Evolutionary conservation across 2,329 filamentous ascomycete species (phyloP).

Genomic region (Trichoderma sp.): DNA sequence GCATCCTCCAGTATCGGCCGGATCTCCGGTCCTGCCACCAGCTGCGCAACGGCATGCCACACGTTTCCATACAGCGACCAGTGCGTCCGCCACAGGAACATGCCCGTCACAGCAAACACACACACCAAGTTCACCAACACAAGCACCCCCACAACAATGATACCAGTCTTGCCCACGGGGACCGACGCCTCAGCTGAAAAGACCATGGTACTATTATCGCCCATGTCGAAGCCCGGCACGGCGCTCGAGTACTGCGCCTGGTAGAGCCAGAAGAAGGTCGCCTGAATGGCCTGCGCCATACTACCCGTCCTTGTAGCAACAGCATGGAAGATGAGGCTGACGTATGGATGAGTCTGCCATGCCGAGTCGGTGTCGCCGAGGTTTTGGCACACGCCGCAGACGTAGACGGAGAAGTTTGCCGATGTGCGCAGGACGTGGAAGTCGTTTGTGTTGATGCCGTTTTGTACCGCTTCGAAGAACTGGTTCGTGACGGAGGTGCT

Average conservation of each 20-base stretch:
- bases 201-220: neutral
- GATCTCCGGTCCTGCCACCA: neutral
- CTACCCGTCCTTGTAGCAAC: neutral
- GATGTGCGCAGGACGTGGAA: neutral
- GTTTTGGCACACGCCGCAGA: neutral
- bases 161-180: neutral
- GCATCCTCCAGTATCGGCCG: neutral
- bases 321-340: neutral
- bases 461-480: neutral
- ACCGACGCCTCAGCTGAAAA: neutral
- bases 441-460: neutral
- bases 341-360: neutral
- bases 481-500: neutral
- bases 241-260: neutral
- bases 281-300: neutral
- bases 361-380: neutral
- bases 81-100: neutral
- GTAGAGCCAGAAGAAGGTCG: neutral
- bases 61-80: neutral
- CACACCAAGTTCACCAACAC: neutral
- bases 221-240: neutral
- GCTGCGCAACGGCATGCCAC: neutral
- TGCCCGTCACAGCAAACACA: neutral
- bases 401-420: neutral
- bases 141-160: neutral